These are phyloP conservation scores for Vaccinium corymbosum DNA, from an alignment of 148 eudicot genomes.

Conservation along the genomic window DNA sequence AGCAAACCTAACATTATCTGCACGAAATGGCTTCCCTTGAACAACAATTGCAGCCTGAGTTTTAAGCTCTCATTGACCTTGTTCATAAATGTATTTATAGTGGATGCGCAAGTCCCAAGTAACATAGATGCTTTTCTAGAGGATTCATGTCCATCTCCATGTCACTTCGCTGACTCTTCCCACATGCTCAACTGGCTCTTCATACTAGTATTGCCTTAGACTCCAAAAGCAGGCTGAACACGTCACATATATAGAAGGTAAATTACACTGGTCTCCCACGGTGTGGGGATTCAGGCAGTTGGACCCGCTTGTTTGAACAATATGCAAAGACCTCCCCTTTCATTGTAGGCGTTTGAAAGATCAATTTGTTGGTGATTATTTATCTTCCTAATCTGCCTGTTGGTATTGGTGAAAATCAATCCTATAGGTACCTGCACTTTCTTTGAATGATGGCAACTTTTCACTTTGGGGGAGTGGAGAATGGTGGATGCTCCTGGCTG, in stretches of 20 bases:
- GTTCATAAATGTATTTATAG: background rate
- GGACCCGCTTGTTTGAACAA: background rate
- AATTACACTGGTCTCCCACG: background rate
- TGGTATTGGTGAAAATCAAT: slow-evolving; percentile 12
- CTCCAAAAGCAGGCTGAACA: background rate
- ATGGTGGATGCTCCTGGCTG: slow-evolving; percentile 99
- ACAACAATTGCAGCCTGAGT: background rate
- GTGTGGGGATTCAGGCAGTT: background rate
- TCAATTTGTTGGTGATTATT: background rate
- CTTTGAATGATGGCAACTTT: slow-evolving; percentile 48
- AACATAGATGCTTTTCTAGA: background rate
- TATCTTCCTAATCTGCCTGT: background rate
- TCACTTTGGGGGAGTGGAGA: slow-evolving; percentile 99
- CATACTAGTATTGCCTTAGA: background rate
- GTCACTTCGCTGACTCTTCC: background rate
- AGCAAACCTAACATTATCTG: background rate
- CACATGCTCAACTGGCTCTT: background rate
- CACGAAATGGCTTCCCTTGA: background rate
- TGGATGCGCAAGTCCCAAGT: background rate
- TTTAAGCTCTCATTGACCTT: background rate
- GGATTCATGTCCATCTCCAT: background rate
- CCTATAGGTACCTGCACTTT: slow-evolving; percentile 69
- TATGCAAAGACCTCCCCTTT: background rate
- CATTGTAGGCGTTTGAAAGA: background rate
- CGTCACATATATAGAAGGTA: background rate